Evolutionary conservation across 495 filamentous ascomycete species (phyloP), one percentile per base, ranked within the genome.

Genomic region (Neurospora sp.): DNA sequence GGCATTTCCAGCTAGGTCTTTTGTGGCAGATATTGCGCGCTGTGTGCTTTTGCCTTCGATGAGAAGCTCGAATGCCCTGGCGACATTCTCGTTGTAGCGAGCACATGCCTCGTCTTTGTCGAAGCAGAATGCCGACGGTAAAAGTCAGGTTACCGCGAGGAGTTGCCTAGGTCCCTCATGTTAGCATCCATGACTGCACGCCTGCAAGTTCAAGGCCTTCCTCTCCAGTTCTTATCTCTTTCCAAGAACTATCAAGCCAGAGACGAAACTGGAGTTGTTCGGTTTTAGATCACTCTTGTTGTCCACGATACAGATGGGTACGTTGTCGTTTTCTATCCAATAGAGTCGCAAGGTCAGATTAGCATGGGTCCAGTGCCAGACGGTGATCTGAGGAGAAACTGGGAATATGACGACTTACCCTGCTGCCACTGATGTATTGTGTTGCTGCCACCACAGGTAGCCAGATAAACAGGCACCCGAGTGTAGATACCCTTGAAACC

Each of bases 401-500:
- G 54, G 6, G 11, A 5, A 31, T 3, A 31, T 4, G 6, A 0
- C 7, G 24, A 62, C 24, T 62, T 17, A 62, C 54, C 11, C 13
- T 62, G 13, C 24, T 11, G 13, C 24, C 54, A 6, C 11, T 31
- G 24, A 2, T 62, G 54, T 62, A 0, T 62, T 62, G 2, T 62
- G 24, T 17, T 62, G 48, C 24, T 62, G 48, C 48, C 48, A 62
- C 21, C 24, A 31, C 4, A 17, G 96, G 96, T 17, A 97, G 83
- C 39, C 98, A 92, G 77, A 94, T 96, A 37, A 37, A 37, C 37
- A 37, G 37, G 37, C 37, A 37, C 38, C 11, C 66, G 93, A 97
- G 84, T 98, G 84, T 98, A 98, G 24, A 99, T 80, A 15, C 96
- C 96, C 69, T 82, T 85, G 81, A 96, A 89, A 74, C 96, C 96